Evolutionary conservation across 805 yeast species (phyloP).

Genomic region (Wickerhamomyces rabaulensis): DNA sequence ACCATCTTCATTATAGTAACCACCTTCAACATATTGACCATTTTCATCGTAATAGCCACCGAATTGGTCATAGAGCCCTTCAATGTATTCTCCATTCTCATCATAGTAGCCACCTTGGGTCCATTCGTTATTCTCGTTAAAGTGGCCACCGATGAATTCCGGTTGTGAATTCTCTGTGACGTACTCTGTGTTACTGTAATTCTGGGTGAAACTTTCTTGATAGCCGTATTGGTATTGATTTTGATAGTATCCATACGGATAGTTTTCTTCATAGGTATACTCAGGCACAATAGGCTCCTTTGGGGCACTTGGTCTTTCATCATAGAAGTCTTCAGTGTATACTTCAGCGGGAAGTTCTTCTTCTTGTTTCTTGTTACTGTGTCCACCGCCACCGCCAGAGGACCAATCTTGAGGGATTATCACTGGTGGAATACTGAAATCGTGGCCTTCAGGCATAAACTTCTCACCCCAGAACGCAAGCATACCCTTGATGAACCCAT

Average conservation of each 20-base stretch:
- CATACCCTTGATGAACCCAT: slow-evolving; percentile 47
- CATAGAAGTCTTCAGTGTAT: slow-evolving; percentile 3
- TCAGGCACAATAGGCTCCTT: neutral
- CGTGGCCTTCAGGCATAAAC: slow-evolving; percentile 25
- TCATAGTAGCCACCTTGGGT: neutral
- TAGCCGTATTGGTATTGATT: neutral
- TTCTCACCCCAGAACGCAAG: slow-evolving; percentile 56
- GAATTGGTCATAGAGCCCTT: neutral
- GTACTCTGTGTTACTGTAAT: neutral
- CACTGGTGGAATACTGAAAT: slow-evolving; percentile 3
- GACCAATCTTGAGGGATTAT: neutral
- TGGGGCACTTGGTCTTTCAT: neutral
- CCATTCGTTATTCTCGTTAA: neutral
- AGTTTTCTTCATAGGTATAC: neutral
- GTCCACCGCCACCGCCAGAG: neutral
- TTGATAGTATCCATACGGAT: neutral
- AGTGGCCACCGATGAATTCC: neutral
- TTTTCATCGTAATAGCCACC: neutral
- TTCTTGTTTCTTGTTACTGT: neutral
- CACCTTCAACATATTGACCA: neutral
- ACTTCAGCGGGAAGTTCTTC: neutral
- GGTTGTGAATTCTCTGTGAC: neutral
- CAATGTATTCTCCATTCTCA: neutral
- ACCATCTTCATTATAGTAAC: neutral
- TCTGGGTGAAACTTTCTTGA: neutral